Evolutionary conservation across 2,329 filamentous ascomycete species (phyloP), one percentile per base, ranked within the genome.

Genomic region (Kalaharituber pfeilii): DNA sequence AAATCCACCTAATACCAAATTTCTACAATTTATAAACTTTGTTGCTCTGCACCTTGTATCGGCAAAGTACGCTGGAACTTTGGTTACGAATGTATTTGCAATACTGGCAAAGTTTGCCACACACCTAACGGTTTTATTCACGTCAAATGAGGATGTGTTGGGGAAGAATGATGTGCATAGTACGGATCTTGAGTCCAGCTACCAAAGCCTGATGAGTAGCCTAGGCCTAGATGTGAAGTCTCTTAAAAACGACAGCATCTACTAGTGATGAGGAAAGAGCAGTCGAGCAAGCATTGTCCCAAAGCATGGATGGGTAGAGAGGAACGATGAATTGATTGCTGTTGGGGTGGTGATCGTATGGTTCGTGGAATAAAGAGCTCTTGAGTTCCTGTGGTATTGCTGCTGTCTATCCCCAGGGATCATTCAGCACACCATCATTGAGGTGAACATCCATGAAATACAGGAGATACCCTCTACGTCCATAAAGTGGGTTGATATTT

Each of bases 261-360:
- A 84, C 82, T 1, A 89, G 91, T 42, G 91, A 95, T 56, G 91
- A 98, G 71, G 91, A 98, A 70, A 78, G 86, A 0, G 91, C 91
- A 0, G 98, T 98, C 72, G 87, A 87, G 24, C 74, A 91, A 53
- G 91, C 91, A 1, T 68, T 96, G 62, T 88, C 82, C 86, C 87
- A 20, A 91, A 86, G 67, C 79, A 80, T 67, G 84, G 94, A 67
- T 98, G 91, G 91, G 84, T 96, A 2, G 89, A 96, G 70, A 47
- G 42, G 20, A 39, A 18, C 13, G 33, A 39, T 39, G 15, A 39
- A n/a, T n/a, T n/a, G n/a, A n/a, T n/a, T n/a, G n/a, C n/a, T n/a
- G n/a, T n/a, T n/a, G n/a, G n/a, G n/a, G n/a, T n/a, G n/a, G n/a
- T n/a, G n/a, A n/a, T n/a, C n/a, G n/a, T n/a, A n/a, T n/a, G n/a